Base-by-base conservation (phyloP, 352 stramenopile genomes). In the Saprolegnia diclina region DNA sequence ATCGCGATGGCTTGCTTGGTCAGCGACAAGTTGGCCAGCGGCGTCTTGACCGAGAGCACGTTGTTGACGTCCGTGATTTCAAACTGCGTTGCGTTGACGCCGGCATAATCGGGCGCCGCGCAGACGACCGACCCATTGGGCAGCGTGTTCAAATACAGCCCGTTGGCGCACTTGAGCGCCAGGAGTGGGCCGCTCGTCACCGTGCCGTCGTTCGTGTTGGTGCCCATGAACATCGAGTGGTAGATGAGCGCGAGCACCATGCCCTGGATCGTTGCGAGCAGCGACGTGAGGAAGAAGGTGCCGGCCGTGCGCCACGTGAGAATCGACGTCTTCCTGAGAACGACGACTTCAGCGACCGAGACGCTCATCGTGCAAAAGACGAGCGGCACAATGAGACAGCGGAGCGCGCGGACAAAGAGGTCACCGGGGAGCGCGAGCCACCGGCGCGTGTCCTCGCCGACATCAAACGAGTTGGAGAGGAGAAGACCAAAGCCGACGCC, bases 281-380 rank as follows among this genome's bases (percentile, higher is more conserved):
- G 35, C 80, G 78, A 90, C 56, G 83, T 77, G 22, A 80, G 72
- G 1, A 72, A 56, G 55, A 91, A 90, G 56, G 89, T 79, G 38
- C 75, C 75, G 42, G 87, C 65, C 16, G 85, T 94, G 67, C 89
- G 79, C 13, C 80, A 64, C 9, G 82, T 82, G 19, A 94, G 74
- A 24, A 89, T 74, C 2, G 79, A 88, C 0, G 88, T 77, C 71
- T 90, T 91, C 37, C 83, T 83, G 4, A 90, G 79, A 45, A 83
- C 86, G 40, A 93, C 78, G 40, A 90, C 86, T 65, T 92, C 85
- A 0, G 80, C 81, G 14, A 91, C 82, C 22, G 82, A 82, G 10
- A 94, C 81, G 0, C 82, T 80, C 14, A 94, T 82, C 0, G 81
- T 80, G 61, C 81, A 91, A 73, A 94, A 94, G 1, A 91, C 82